A percentile compares a stretch with the other conserved stretches of the same genome.
Evolutionary conservation across 2,329 filamentous ascomycete genomes (phyloP).

Genomic region (Penicillium sp.): DNA sequence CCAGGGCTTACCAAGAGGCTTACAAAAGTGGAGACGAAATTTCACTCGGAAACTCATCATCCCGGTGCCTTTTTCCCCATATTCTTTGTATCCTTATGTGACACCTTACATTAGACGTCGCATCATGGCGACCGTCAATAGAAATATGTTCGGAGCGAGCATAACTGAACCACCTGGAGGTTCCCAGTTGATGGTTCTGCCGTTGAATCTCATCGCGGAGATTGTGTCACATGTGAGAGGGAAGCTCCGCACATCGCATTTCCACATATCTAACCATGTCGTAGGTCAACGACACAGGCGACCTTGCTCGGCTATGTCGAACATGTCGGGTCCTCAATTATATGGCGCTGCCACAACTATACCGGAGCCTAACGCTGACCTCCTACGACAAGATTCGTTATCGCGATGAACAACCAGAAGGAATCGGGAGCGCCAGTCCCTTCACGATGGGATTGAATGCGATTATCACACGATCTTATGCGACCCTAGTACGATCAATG

Average conservation of each 20-base stretch:
- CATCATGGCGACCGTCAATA: constrained; percentile 45
- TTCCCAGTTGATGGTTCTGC: constrained; percentile 45
- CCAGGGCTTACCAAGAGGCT: not conserved
- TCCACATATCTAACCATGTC: constrained; percentile 12
- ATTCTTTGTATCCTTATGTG: constrained; percentile 16
- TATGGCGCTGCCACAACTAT: constrained; percentile 63
- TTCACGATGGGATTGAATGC: constrained; percentile 64
- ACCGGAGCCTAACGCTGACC: constrained; percentile 55
- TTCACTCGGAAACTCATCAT: constrained; percentile 20
- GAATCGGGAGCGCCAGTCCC: constrained; percentile 62
- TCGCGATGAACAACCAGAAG: constrained; percentile 57
- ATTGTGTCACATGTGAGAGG: constrained; percentile 55
- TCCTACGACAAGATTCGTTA: constrained; percentile 62
- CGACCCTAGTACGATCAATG: constrained; percentile 54
- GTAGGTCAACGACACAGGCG: constrained; percentile 58
- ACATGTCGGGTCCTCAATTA: constrained; percentile 64
- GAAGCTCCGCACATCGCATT: not conserved
- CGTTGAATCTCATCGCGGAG: constrained; percentile 58
- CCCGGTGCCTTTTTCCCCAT: constrained; percentile 20
- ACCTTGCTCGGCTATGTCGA: constrained; percentile 60
- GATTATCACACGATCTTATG: constrained; percentile 57
- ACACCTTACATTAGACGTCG: constrained; percentile 28
- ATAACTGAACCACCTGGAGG: constrained; percentile 33
- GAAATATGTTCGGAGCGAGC: constrained; percentile 44
- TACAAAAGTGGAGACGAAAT: constrained; percentile 15